A percentile compares a stretch with the other conserved stretches of the same genome.
Conservation (phyloP, 768 basidiomycete species). For the Leccinum olivaceopallidum region DNA sequence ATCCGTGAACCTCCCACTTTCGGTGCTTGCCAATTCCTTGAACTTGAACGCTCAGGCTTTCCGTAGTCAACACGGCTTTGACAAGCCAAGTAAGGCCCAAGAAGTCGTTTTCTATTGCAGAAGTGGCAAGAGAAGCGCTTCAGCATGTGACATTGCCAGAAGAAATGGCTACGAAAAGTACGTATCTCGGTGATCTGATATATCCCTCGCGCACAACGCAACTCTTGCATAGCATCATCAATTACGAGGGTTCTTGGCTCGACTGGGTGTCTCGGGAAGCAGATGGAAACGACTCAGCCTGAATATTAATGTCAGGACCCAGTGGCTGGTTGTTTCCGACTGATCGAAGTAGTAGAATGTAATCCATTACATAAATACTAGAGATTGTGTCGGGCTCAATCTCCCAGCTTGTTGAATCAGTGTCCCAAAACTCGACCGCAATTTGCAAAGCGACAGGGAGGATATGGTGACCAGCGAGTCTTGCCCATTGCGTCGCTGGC, state of each 20-base stretch:
- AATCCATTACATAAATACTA: neutral
- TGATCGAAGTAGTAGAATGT: constrained; percentile 7
- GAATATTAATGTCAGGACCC: neutral
- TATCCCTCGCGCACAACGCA: neutral
- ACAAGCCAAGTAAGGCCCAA: constrained; percentile 68
- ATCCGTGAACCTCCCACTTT: constrained; percentile 86
- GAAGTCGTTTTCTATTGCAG: constrained; percentile 90
- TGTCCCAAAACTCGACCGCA: constrained; percentile 84
- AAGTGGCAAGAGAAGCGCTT: constrained; percentile 79
- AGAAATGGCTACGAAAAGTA: constrained; percentile 83
- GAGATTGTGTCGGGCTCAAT: neutral
- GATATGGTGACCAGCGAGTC: constrained; percentile 63
- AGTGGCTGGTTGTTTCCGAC: neutral
- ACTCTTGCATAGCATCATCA: constrained; percentile 47
- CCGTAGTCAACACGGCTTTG: constrained; percentile 64
- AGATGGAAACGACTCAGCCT: constrained; percentile 35
- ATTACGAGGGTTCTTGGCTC: constrained; percentile 87
- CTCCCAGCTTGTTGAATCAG: constrained; percentile 42
- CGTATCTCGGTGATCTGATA: constrained; percentile 25
- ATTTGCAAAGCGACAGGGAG: constrained; percentile 74
- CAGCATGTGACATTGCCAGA: constrained; percentile 80
- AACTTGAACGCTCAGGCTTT: constrained; percentile 57
- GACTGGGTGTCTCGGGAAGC: constrained; percentile 71
- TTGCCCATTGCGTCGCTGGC: constrained; percentile 44
- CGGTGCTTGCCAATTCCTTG: constrained; percentile 68